phyloP scores from a whole-genome alignment of 2,329 filamentous ascomycete species.

The Neurospora sp. region DNA sequence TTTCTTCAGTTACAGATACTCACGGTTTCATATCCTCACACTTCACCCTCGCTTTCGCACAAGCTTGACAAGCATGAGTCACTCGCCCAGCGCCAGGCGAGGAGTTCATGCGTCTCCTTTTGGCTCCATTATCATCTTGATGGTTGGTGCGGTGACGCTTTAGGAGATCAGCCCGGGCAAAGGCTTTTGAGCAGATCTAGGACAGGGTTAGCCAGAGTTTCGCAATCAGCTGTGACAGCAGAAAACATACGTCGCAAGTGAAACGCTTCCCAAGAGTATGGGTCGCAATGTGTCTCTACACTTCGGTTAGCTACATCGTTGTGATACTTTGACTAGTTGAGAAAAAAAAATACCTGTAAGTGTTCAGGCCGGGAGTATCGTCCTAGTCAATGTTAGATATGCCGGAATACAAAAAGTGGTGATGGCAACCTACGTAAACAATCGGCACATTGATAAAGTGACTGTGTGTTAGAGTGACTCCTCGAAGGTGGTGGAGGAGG shows the following conservation, averaged over 20 bases:
- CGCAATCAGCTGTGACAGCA: neutral
- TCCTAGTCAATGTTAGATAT: conserved; percentile 2
- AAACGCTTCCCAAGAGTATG: conserved; percentile 42
- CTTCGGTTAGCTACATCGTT: neutral
- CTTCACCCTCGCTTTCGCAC: conserved; percentile 43
- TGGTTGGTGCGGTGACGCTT: conserved; percentile 44
- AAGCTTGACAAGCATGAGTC: conserved; percentile 42
- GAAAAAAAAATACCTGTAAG: conserved; percentile 26
- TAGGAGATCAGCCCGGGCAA: conserved; percentile 43
- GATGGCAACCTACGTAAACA: conserved; percentile 28
- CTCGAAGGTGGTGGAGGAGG: conserved; percentile 5
- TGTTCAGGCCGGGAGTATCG: conserved; percentile 45
- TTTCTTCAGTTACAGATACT: neutral
- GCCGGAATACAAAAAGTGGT: neutral
- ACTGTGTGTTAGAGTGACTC: conserved; percentile 19
- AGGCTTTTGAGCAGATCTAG: conserved; percentile 42
- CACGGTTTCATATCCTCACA: conserved; percentile 44
- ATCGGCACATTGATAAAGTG: conserved; percentile 38
- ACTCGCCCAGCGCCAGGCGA: conserved; percentile 39
- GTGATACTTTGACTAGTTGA: neutral
- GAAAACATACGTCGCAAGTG: conserved; percentile 25
- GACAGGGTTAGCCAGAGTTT: conserved; percentile 14
- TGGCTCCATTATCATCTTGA: conserved; percentile 34
- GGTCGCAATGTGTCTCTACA: conserved; percentile 35
- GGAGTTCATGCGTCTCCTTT: conserved; percentile 36